These are phyloP conservation scores for Yamadazyma mexicana DNA, from an alignment of 1,139 yeast genomes.

Conservation along the genomic window DNA sequence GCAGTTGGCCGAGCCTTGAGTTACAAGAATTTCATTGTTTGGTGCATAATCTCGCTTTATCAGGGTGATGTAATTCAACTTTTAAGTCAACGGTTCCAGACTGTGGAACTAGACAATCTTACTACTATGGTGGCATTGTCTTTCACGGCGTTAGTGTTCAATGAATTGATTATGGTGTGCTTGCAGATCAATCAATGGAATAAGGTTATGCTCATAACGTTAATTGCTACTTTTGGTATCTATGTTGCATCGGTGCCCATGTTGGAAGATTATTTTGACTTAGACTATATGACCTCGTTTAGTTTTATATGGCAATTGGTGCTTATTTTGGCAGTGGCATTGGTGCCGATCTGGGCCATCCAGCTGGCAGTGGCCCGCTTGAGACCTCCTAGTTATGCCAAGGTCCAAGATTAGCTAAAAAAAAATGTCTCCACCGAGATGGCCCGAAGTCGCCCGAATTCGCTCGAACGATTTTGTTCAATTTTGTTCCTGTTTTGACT, in stretches of 20 bases:
- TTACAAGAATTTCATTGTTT: constrained; percentile 82
- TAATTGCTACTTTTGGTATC: constrained; percentile 64
- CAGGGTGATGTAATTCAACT: constrained; percentile 87
- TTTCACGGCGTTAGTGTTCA: constrained; percentile 75
- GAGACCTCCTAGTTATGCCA: constrained; percentile 97
- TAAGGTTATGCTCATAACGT: constrained; percentile 70
- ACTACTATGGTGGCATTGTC: constrained; percentile 81
- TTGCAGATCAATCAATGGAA: constrained; percentile 91
- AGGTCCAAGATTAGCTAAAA: constrained; percentile 83
- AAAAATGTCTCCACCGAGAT: neutral
- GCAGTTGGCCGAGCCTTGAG: constrained; percentile 90
- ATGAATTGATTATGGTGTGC: constrained; percentile 93
- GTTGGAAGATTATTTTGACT: constrained; percentile 78
- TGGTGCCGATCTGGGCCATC: constrained; percentile 88
- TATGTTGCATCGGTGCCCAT: constrained; percentile 80
- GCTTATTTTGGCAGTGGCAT: constrained; percentile 65
- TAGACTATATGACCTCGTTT: constrained; percentile 58
- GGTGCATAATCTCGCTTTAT: constrained; percentile 85
- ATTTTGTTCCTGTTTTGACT: neutral
- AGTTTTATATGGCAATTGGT: constrained; percentile 69
- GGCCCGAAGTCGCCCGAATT: no score
- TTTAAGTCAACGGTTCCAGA: constrained; percentile 71
- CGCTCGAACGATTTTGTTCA: neutral
- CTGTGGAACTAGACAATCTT: constrained; percentile 56
- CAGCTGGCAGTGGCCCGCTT: constrained; percentile 72